phyloP scores from a whole-genome alignment of 768 basidiomycete species.

The Mycena kentingensis region DNA sequence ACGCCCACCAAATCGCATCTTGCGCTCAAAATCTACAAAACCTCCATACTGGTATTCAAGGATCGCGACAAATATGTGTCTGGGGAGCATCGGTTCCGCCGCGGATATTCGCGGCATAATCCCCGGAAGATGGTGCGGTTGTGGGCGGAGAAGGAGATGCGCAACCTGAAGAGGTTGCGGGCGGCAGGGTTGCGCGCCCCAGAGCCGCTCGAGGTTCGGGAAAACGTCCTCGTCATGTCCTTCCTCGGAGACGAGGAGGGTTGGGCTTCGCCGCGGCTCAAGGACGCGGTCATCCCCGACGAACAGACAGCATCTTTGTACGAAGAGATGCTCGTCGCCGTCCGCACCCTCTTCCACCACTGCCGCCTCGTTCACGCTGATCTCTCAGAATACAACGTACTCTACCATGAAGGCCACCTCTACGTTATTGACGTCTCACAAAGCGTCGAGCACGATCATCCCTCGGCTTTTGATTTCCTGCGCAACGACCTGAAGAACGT shows the following conservation, averaged over 20 bases:
- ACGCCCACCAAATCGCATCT: constrained; percentile 59
- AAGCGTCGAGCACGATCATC: constrained; percentile 98
- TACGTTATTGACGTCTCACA: constrained; percentile 98
- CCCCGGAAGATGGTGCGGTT: constrained; percentile 98
- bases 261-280: constrained; percentile 91
- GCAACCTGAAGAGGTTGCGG: constrained; percentile 84
- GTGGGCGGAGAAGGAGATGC: constrained; percentile 99
- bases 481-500: constrained; percentile 90
- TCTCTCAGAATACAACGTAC: constrained; percentile 96
- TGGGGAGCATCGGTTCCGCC: constrained; percentile 93
- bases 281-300: constrained; percentile 69
- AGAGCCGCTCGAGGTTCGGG: constrained; percentile 88
- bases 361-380: constrained; percentile 98
- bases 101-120: constrained; percentile 86
- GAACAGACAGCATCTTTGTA: constrained; percentile 65
- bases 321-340: constrained; percentile 71
- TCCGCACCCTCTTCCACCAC: constrained; percentile 83
- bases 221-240: constrained; percentile 95
- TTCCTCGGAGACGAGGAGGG: constrained; percentile 84
- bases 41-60: constrained; percentile 96
- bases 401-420: constrained; percentile 80
- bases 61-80: constrained; percentile 96
- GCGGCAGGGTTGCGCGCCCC: constrained; percentile 87
- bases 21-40: constrained; percentile 98
- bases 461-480: constrained; percentile 93